Percentiles rank a stretch among this genome's conserved stretches.
These are phyloP conservation scores for Ligustrum vulgare DNA, from an alignment of 257 asterid genomes.

Conservation along the genomic window DNA sequence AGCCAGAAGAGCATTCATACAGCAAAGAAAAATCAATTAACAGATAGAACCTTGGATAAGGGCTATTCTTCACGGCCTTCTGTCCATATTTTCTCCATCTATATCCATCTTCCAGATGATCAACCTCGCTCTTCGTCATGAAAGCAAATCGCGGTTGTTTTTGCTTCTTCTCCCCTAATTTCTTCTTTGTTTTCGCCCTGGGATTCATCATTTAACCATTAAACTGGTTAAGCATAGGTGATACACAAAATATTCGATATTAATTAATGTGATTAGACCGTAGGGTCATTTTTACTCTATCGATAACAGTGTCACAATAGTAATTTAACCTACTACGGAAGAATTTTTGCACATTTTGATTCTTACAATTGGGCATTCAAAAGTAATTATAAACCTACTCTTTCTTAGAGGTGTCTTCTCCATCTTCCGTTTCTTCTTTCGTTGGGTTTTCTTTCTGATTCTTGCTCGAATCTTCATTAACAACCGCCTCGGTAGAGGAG, in stretches of 20 bases:
- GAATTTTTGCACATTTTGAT: neutral
- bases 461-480: slow-evolving; percentile 47
- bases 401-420: slow-evolving; percentile 47
- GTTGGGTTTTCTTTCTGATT: slow-evolving; percentile 34
- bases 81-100: slow-evolving; percentile 81
- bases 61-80: slow-evolving; percentile 68
- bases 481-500: slow-evolving; percentile 55
- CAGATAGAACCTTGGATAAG: slow-evolving; percentile 52
- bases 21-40: neutral
- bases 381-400: slow-evolving; percentile 31
- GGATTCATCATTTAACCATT: neutral
- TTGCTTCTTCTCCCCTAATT: slow-evolving; percentile 50
- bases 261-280: neutral
- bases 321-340: neutral
- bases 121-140: slow-evolving; percentile 69
- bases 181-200: slow-evolving; percentile 52
- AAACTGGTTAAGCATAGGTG: neutral
- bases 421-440: slow-evolving; percentile 40
- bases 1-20: neutral
- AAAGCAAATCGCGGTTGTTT: slow-evolving; percentile 54
- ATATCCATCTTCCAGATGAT: slow-evolving; percentile 72
- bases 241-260: neutral
- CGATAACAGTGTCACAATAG: neutral
- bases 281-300: neutral
- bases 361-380: neutral